Conservation (phyloP, 345 rosid species). For the Eucalyptus regnans region DNA sequence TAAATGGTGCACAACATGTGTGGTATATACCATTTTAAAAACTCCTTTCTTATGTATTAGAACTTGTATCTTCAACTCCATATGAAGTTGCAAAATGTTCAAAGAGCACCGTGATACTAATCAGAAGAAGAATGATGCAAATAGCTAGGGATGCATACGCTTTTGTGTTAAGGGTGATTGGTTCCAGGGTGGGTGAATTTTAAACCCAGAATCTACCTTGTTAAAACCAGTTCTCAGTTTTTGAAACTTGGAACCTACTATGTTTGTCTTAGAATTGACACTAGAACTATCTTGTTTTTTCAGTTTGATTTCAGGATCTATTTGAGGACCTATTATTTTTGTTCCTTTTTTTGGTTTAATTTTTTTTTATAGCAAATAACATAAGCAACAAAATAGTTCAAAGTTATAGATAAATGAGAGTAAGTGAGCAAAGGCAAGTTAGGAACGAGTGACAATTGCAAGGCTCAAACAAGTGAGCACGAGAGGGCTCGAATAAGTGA, state of each 20-base stretch:
- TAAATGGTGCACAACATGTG: not conserved
- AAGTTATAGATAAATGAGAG: not conserved
- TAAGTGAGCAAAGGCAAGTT: not conserved
- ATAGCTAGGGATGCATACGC: not conserved
- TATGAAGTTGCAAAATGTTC: not conserved
- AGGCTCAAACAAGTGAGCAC: not conserved
- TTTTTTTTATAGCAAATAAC: not conserved
- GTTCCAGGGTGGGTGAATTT: fast-evolving
- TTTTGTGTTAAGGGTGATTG: not conserved
- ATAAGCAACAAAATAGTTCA: not conserved
- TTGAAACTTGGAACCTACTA: not conserved
- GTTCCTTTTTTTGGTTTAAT: not conserved
- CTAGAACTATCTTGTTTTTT: not conserved
- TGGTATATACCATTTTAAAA: not conserved
- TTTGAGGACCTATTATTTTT: not conserved
- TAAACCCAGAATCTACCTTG: fast-evolving
- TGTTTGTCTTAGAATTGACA: fast-evolving
- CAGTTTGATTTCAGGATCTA: fast-evolving
- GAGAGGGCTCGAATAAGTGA: not conserved
- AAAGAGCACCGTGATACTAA: not conserved
- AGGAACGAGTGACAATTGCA: fast-evolving
- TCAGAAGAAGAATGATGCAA: not conserved
- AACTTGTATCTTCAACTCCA: not conserved
- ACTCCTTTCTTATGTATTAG: not conserved
- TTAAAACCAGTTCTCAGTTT: fast-evolving